These are phyloP conservation scores for Penicillium glabrum DNA, from an alignment of 2,329 filamentous ascomycete species.

Conservation along the genomic window DNA sequence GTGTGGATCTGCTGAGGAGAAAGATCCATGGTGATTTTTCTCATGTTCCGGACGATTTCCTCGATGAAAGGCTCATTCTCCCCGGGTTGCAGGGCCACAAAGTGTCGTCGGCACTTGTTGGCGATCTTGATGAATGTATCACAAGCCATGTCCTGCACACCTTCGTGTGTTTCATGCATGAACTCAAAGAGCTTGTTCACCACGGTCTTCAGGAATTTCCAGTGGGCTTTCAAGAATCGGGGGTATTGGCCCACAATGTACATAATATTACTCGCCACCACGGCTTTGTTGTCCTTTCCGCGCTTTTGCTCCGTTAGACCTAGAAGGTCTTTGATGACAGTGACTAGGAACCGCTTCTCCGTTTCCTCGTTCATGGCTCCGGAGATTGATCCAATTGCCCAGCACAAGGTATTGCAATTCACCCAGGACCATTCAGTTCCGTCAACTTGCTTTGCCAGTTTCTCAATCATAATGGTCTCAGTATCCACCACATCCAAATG, in stretches of 20 bases:
- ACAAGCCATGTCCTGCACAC: constrained; percentile 99
- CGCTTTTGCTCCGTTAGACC: constrained; percentile 99
- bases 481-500: constrained; percentile 97
- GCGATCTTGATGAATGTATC: constrained; percentile 99
- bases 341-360: constrained; percentile 96
- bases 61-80: constrained; percentile 97
- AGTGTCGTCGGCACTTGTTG: constrained; percentile 95
- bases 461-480: constrained; percentile 99
- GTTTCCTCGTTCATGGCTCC: constrained; percentile 99
- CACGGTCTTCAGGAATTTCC: constrained; percentile 99
- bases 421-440: constrained; percentile 98
- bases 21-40: constrained; percentile 92
- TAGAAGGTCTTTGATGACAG: constrained; percentile 96
- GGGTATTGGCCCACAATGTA: constrained; percentile 99
- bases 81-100: constrained; percentile 91
- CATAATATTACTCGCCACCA: constrained; percentile 99
- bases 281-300: constrained; percentile 98
- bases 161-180: constrained; percentile 99
- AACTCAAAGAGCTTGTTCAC: constrained; percentile 99
- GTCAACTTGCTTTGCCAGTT: constrained; percentile 91
- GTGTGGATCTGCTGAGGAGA: constrained; percentile 97
- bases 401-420: constrained; percentile 99
- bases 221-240: constrained; percentile 96
- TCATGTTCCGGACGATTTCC: constrained; percentile 93
- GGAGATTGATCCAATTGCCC: constrained; percentile 98